phyloP scores from a whole-genome alignment of 257 asterid genomes.

The Plectranthus barbatus region DNA sequence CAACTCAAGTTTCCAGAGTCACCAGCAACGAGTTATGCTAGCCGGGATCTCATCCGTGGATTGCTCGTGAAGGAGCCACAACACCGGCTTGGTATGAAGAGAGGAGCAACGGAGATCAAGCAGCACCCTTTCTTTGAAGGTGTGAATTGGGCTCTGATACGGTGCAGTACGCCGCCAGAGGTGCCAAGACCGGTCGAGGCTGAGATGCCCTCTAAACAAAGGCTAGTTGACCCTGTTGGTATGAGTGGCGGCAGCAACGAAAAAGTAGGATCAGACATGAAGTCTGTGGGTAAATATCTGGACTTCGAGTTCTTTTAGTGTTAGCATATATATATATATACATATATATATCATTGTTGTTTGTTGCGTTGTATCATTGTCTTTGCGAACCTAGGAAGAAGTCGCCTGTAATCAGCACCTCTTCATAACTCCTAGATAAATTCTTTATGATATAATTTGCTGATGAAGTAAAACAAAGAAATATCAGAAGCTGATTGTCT shows the following conservation, averaged over 20 bases:
- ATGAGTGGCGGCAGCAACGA: constrained; percentile 32
- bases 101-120: no score
- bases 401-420: neutral
- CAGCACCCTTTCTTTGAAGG: no score
- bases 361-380: constrained; percentile 9
- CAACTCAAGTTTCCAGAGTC: constrained; percentile 65
- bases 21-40: constrained; percentile 60
- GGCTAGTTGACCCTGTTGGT: constrained; percentile 29
- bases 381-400: constrained; percentile 5
- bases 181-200: constrained; percentile 54
- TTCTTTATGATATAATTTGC: neutral
- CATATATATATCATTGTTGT: neutral
- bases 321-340: no score
- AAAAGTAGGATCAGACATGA: constrained; percentile 35
- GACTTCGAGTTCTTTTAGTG: constrained; percentile 84
- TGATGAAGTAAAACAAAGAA: neutral
- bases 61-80: constrained; percentile 76
- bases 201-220: constrained; percentile 33
- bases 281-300: constrained; percentile 71
- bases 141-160: no score
- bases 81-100: constrained; percentile 56
- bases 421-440: neutral
- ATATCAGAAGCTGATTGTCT: no score
- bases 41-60: constrained; percentile 62
- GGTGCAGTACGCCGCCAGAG: constrained; percentile 81